phyloP scores from a whole-genome alignment of 495 filamentous ascomycete genomes.

The Aspergillus conjunctus region DNA sequence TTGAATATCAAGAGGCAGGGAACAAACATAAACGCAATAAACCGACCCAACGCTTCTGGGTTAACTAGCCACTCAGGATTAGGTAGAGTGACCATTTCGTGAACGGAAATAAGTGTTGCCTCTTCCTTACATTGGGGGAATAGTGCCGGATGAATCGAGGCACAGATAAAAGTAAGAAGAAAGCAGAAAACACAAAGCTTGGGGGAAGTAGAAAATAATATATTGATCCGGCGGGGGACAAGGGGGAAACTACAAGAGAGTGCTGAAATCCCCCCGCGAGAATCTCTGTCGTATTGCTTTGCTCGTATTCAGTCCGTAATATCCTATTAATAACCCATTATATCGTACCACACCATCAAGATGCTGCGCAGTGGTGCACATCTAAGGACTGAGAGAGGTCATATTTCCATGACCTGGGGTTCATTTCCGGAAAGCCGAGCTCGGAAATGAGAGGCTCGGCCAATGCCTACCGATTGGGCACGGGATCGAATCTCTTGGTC shows the following conservation, averaged over 20 bases:
- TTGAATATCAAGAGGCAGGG: neutral
- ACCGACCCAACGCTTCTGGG: neutral
- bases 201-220: neutral
- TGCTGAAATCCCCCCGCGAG: slow-evolving; percentile 5
- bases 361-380: slow-evolving; percentile 18
- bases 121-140: neutral
- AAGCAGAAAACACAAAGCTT: neutral
- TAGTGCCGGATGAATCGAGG: neutral
- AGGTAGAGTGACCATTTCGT: neutral
- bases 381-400: slow-evolving; percentile 1
- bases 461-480: neutral
- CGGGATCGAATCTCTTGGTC: neutral
- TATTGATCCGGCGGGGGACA: slow-evolving; percentile 1
- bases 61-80: neutral
- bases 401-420: slow-evolving; percentile 3
- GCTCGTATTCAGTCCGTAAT: slow-evolving; percentile 32
- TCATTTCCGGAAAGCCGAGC: neutral
- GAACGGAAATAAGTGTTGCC: neutral
- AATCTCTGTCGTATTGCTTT: slow-evolving; percentile 18
- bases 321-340: slow-evolving; percentile 21
- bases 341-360: slow-evolving; percentile 22
- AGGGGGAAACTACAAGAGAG: slow-evolving; percentile 1
- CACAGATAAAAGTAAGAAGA: neutral
- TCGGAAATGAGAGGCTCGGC: slow-evolving; percentile 4
- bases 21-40: neutral